phyloP scores from a whole-genome alignment of 495 filamentous ascomycete genomes.

The Parathielavia appendiculata region DNA sequence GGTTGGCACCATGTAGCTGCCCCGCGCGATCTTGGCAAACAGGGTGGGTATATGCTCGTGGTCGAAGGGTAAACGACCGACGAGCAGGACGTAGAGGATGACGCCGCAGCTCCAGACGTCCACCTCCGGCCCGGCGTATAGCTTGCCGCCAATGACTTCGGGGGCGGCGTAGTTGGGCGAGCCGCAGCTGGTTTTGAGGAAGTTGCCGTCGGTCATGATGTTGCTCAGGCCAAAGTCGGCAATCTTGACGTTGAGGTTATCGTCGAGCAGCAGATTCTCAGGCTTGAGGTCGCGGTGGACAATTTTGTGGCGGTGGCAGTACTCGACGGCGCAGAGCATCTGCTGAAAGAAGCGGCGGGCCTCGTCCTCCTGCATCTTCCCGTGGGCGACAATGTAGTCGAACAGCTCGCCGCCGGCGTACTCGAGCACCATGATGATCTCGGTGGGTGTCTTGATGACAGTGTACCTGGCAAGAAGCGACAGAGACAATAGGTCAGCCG shows the following conservation, averaged over 20 bases:
- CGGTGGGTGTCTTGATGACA: slow-evolving; percentile 84
- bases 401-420: slow-evolving; percentile 95
- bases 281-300: slow-evolving; percentile 97
- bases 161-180: slow-evolving; percentile 98
- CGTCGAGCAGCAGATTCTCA: slow-evolving; percentile 92
- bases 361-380: slow-evolving; percentile 80
- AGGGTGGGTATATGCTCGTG: slow-evolving; percentile 69
- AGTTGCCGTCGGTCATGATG: slow-evolving; percentile 99
- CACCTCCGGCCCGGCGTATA: slow-evolving; percentile 96
- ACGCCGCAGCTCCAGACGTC: slow-evolving; percentile 99
- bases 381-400: slow-evolving; percentile 91
- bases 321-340: slow-evolving; percentile 98
- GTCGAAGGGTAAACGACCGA: slow-evolving; percentile 90
- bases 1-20: slow-evolving; percentile 79
- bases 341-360: slow-evolving; percentile 98
- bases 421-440: slow-evolving; percentile 99
- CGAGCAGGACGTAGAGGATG: slow-evolving; percentile 91
- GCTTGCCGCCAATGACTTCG: slow-evolving; percentile 94
- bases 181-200: slow-evolving; percentile 96
- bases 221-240: slow-evolving; percentile 98
- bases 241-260: slow-evolving; percentile 95
- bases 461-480: slow-evolving; percentile 62
- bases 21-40: slow-evolving; percentile 46
- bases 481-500: slow-evolving; percentile 7
- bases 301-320: slow-evolving; percentile 98